Evolutionary conservation across 345 rosid genomes (phyloP), one percentile per base, ranked within the genome.

Genomic region (Bretschneidera sinensis): DNA sequence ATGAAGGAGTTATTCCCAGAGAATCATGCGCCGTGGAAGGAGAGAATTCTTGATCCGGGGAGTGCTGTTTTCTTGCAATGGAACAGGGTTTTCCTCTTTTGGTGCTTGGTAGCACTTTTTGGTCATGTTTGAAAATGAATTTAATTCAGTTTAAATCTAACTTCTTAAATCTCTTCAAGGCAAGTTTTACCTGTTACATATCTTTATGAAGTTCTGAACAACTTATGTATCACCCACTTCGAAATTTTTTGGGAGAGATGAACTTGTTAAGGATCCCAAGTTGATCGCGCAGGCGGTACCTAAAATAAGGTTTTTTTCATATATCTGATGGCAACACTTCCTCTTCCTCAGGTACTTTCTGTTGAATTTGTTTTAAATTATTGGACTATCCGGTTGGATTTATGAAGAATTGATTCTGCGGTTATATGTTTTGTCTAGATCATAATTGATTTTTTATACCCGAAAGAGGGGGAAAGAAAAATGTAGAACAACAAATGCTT

Each of bases 211-310:
- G 72, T 87, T 85, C 67, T 67, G 89, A 55, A 92, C 98, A 10
- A 97, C 87, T 68, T 89, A 79, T 54, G 87, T 88, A 6, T 79
- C 92, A 17, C 95, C 85, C 2, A 77, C 75, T 67, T 87, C 92
- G 9, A 79, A 94, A 69, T 85, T 85, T 24, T 84, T 85, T 66
- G 96, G 97, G 33, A 85, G 88, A 56, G 97, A 96, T 0, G 97
- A 85, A 55, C 89, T 89, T 47, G 94, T 85, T 9, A 79, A 73
- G 73, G 91, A 92, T 79, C 83, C 84, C 6, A 61, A 75, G 48
- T 39, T 66, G 75, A 89, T 92, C 51, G 85, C 94, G n/a, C 2
- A 74, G 59, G 64, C 71, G 88, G 57, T 89, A 89, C 65, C 64
- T 89, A 52, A 79, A 66, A 79, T 85, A 87, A 18, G 91, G 81